Conservation (phyloP, 2,329 filamentous ascomycete genomes). For the Sclerotinia borealis region DNA sequence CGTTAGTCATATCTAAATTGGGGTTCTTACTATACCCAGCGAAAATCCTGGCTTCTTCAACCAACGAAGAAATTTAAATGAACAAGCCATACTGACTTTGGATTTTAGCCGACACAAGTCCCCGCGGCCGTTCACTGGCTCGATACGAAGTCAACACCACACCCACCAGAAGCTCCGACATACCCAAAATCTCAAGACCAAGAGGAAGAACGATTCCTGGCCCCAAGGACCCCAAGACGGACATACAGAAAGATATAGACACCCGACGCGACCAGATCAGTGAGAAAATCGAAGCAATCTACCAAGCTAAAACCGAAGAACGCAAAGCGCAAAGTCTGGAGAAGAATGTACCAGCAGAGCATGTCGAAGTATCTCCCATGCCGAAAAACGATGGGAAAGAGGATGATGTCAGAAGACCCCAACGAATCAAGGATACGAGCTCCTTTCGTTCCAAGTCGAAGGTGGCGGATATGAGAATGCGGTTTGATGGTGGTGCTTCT, state of each 20-base stretch:
- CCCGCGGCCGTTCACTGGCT: slow-evolving; percentile 1
- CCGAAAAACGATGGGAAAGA: neutral
- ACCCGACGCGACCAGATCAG: slow-evolving; percentile 13
- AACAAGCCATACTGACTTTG: neutral
- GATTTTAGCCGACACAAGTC: neutral
- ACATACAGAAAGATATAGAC: neutral
- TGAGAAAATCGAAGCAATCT: slow-evolving; percentile 25
- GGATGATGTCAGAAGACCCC: neutral
- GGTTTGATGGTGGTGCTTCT: slow-evolving; percentile 20
- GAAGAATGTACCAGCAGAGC: neutral
- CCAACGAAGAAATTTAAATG: neutral
- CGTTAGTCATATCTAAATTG: neutral
- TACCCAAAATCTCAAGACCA: neutral
- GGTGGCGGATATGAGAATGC: slow-evolving; percentile 24
- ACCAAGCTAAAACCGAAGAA: slow-evolving; percentile 21
- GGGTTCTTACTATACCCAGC: too few species aligned
- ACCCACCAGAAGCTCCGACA: neutral
- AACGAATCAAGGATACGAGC: neutral
- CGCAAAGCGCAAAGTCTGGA: neutral
- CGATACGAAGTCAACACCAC: slow-evolving; percentile 7
- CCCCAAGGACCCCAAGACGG: neutral
- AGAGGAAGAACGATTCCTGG: slow-evolving; percentile 3
- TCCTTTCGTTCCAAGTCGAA: slow-evolving; percentile 13
- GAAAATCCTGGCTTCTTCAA: too few species aligned
- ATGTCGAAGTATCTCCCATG: neutral